phyloP scores from a whole-genome alignment of 805 yeast species.

The Teunomyces aglyptinius region DNA sequence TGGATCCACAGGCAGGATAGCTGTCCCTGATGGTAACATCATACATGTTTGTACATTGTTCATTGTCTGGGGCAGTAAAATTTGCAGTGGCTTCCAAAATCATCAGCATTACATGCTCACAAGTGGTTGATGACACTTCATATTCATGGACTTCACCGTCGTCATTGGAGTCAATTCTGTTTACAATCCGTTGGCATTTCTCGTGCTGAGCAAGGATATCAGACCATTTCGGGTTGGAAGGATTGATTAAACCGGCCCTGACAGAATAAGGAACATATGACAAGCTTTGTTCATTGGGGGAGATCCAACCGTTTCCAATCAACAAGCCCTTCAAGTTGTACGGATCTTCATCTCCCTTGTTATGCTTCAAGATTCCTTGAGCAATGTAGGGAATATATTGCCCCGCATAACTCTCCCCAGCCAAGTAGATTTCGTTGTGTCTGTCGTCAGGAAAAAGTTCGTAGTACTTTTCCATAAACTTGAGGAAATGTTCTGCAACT shows the following conservation, averaged over 20 bases:
- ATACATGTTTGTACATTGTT: constrained; percentile 78
- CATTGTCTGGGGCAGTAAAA: constrained; percentile 24
- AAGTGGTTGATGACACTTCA: constrained; percentile 30
- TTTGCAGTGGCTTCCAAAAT: constrained; percentile 27
- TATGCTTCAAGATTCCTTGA: constrained; percentile 51
- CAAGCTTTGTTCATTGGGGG: constrained; percentile 80
- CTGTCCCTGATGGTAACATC: constrained; percentile 69
- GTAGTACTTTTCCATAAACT: constrained; percentile 66
- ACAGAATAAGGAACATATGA: constrained; percentile 73
- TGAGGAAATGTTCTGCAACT: constrained; percentile 61
- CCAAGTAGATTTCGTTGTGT: constrained; percentile 64
- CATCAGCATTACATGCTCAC: constrained; percentile 48
- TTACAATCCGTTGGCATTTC: constrained; percentile 56
- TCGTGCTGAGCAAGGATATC: constrained; percentile 51
- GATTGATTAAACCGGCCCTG: constrained; percentile 53
- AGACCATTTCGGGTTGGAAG: constrained; percentile 37
- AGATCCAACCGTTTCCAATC: constrained; percentile 94
- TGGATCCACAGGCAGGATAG: constrained; percentile 85
- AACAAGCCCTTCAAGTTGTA: constrained; percentile 61
- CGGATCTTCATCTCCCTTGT: constrained; percentile 23
- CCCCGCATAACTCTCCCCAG: constrained; percentile 97
- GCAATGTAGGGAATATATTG: constrained; percentile 93
- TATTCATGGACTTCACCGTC: constrained; percentile 17
- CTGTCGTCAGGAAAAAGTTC: constrained; percentile 70
- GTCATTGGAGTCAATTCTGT: constrained; percentile 17